Evolutionary conservation across 345 rosid species (phyloP), one percentile per base, ranked within the genome.

Genomic region (Nephelium lappaceum): DNA sequence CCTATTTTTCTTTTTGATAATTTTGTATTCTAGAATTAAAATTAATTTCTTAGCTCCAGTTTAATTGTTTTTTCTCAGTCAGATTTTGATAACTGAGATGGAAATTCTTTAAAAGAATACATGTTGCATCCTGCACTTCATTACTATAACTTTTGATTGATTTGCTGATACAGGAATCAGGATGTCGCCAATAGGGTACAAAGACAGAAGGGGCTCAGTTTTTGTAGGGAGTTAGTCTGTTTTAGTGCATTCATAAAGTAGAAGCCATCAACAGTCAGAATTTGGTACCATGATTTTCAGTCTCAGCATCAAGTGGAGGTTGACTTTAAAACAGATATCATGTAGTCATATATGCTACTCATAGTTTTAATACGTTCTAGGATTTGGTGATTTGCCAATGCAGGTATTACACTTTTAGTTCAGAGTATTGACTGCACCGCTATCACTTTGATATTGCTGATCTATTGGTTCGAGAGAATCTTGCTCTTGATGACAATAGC

Each of bases 21-120:
- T 57, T 19, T 57, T 57, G 36, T 11, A 7, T 60, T 45, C 51
- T 45, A 45, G 51, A 45, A 45, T 45, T 3, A 11, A 49, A 36
- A 21, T 39, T 23, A 5, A 31, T 66, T 15, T 76, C 67, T 47
- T n/a, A 51, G 47, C 41, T 76, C 63, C 36, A n/a, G 53, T 67
- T 61, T 74, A 36, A 10, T 49, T 24, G 15, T 60, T 19, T 57
- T 68, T 19, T 42, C 57, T 69, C 78, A 5, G 6, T 60, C 18
- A 58, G 45, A 55, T 8, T 5, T 60, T 69, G 25, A 68, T 23
- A 42, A 42, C 68, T 43, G 19, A 74, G 39, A 25, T 63, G 6
- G 45, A 73, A 73, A 57, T 65, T 51, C 49, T 67, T 53, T 53
- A 16, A 8, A n/a, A 31, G 71, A 75, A 66, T 47, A 12, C 11